Evolutionary conservation across 1,139 yeast species (phyloP), one percentile per base, ranked within the genome.

Genomic region (Pichiaceae sp.): DNA sequence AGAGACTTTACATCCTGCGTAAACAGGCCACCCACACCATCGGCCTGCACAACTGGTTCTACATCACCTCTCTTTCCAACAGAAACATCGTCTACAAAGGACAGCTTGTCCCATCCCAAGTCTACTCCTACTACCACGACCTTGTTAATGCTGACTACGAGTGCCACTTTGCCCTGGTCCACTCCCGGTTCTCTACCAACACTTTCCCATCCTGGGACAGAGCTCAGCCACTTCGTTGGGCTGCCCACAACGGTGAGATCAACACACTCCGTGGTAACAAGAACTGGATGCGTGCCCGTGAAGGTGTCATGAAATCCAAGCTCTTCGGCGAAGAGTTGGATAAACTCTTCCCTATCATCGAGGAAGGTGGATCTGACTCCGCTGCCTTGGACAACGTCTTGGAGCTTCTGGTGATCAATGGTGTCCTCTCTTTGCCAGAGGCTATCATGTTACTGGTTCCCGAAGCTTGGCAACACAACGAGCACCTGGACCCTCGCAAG

Each of bases 161-260:
- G 64, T 94, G 95, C 31, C 97, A 89, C 58, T 86, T 91, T 69
- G 95, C 96, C 17, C 72, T 91, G 38, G 97, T 89, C 36, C 98
- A 91, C 65, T 89, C 97, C 19, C 79, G 98, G 60, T 91, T 91
- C 71, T 87, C 96, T 39, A 91, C 98, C 36, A 91, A 91, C 64
- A 91, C 98, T 35, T 91, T 91, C 75, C 98, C 98, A 35, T 84
- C 96, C 17, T 91, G 98, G 98, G 98, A 91, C 64, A 78, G 98
- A 64, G 98, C 98, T 28, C 98, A 91, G 64, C 98, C 98, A 36
- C 73, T 89, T 53, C 75, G 98, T 62, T 82, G 93, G 81, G 89
- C 95, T 29, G 98, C 98, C 32, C 98, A 91, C 66, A 91, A 91
- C 61, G 98, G 98, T 70, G 98, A 91, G 65, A 91, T 91, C 61